Conservation (phyloP, 768 basidiomycete species). For the Boletellus emodensis region DNA sequence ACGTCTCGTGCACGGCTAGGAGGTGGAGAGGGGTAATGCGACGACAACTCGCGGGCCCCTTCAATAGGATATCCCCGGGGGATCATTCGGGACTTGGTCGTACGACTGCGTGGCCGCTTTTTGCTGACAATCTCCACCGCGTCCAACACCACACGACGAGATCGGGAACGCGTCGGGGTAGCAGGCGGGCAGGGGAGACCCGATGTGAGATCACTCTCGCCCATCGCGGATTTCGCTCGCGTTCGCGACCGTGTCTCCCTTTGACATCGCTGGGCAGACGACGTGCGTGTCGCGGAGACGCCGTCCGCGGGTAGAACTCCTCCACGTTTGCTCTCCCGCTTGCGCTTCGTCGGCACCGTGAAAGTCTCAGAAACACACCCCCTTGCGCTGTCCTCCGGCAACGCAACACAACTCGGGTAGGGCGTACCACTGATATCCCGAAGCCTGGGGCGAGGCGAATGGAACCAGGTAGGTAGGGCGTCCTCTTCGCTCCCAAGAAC, state of each 20-base stretch:
- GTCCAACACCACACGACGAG: constrained; percentile 13
- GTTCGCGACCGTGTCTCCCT: background rate
- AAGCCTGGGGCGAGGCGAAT: background rate
- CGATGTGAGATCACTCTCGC: background rate
- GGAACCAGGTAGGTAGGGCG: constrained; percentile 11
- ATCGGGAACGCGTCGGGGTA: background rate
- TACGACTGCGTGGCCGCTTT: background rate
- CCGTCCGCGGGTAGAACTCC: background rate
- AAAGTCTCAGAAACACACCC: background rate
- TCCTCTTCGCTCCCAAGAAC: background rate
- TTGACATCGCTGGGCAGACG: background rate
- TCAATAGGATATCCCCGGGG: background rate
- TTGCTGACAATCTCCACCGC: constrained; percentile 17
- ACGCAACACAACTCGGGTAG: background rate
- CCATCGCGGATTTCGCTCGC: background rate
- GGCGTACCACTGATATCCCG: no score
- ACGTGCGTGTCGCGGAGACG: background rate
- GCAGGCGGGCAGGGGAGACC: background rate
- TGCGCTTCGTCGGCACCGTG: background rate
- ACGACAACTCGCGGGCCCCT: background rate
- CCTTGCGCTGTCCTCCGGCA: background rate
- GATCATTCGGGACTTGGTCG: background rate
- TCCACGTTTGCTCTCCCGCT: background rate
- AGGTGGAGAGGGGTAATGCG: constrained; percentile 8
- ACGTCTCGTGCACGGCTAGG: background rate